These are phyloP conservation scores for Arthrobotrys entomopaga DNA, from an alignment of 2,329 filamentous ascomycete species.

Conservation along the genomic window DNA sequence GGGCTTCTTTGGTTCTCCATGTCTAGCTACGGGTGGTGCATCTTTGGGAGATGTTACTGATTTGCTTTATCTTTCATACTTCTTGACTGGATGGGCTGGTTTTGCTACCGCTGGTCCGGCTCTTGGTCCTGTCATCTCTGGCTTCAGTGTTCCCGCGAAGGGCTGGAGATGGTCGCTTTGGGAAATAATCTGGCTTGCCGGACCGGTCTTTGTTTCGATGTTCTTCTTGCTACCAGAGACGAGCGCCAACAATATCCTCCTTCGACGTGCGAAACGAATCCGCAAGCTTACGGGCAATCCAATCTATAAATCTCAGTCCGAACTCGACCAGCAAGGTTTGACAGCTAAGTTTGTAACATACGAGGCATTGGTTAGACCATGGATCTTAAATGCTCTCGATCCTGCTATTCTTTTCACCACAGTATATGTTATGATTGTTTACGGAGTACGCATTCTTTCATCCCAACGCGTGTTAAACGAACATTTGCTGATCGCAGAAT, in stretches of 20 bases:
- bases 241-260: constrained; percentile 69
- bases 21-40: constrained; percentile 70
- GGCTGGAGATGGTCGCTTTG: constrained; percentile 74
- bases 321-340: constrained; percentile 71
- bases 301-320: constrained; percentile 70
- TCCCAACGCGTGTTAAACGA: constrained; percentile 57
- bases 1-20: constrained; percentile 74
- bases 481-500: not conserved
- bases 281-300: constrained; percentile 70
- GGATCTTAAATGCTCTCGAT: constrained; percentile 71
- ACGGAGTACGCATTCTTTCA: constrained; percentile 69
- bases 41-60: constrained; percentile 69
- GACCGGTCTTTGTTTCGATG: constrained; percentile 71
- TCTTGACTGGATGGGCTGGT: constrained; percentile 70
- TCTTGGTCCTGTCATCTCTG: constrained; percentile 71
- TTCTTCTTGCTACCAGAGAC: constrained; percentile 74
- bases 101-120: constrained; percentile 68
- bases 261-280: constrained; percentile 71
- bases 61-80: constrained; percentile 69
- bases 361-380: constrained; percentile 71
- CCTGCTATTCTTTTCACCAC: constrained; percentile 72
- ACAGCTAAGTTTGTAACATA: constrained; percentile 65
- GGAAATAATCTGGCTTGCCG: constrained; percentile 72
- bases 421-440: constrained; percentile 71
- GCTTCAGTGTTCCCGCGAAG: constrained; percentile 70